These are phyloP conservation scores for Davidsoniella eucalypti DNA, from an alignment of 2,329 filamentous ascomycete genomes.

Conservation along the genomic window DNA sequence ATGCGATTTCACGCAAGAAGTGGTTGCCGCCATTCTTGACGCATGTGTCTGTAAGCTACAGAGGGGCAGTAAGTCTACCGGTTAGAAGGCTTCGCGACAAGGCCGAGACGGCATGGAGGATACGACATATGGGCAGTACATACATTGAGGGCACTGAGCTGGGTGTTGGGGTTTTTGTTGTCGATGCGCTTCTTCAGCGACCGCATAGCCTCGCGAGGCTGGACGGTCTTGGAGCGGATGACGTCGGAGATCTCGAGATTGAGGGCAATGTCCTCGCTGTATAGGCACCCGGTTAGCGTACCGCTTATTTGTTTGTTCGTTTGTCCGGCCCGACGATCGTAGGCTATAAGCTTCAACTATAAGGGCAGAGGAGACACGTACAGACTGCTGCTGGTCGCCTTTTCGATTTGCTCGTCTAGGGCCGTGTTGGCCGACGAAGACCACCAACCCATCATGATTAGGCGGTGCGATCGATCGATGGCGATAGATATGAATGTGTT, in stretches of 20 bases:
- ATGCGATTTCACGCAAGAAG: slow-evolving; percentile 89
- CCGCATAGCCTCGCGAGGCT: slow-evolving; percentile 95
- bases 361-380: slow-evolving; percentile 28
- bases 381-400: slow-evolving; percentile 86
- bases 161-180: slow-evolving; percentile 94
- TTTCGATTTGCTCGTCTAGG: slow-evolving; percentile 93
- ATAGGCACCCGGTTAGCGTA: not conserved
- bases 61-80: not conserved
- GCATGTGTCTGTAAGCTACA: slow-evolving; percentile 85
- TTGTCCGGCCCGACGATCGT: not conserved
- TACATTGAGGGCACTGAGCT: slow-evolving; percentile 87
- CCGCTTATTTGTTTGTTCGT: slow-evolving; percentile 15
- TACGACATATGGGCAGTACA: slow-evolving; percentile 13
- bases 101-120: not conserved
- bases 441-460: slow-evolving; percentile 79
- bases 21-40: slow-evolving; percentile 96
- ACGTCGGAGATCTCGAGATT: slow-evolving; percentile 97
- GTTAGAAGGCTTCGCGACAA: not conserved
- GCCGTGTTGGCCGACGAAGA: slow-evolving; percentile 80
- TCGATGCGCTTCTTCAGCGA: slow-evolving; percentile 86
- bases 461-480: not conserved
- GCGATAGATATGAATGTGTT: not conserved
- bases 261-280: slow-evolving; percentile 84
- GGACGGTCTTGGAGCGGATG: slow-evolving; percentile 92
- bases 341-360: not conserved